Percentiles rank a stretch among this genome's conserved stretches.
These are phyloP conservation scores for Starmera amethionina DNA, from an alignment of 805 yeast species.

Conservation along the genomic window DNA sequence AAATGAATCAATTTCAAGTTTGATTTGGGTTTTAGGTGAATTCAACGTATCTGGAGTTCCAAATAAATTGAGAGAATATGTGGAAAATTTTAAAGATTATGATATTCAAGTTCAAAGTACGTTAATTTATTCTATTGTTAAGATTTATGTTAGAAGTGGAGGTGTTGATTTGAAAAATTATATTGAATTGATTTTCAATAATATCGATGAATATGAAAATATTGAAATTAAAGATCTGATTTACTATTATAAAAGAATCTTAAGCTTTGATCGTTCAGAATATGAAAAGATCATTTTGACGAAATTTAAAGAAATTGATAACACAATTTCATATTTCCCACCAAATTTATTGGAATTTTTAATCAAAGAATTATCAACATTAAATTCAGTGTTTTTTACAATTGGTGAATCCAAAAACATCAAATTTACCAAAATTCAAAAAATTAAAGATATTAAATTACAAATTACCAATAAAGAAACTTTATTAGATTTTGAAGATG, in stretches of 20 bases:
- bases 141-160: slow-evolving; percentile 37
- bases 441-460: slow-evolving; percentile 68
- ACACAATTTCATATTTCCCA: slow-evolving; percentile 65
- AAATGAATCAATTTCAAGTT: slow-evolving; percentile 40
- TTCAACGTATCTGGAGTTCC: slow-evolving; percentile 50
- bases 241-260: slow-evolving; percentile 68
- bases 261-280: slow-evolving; percentile 34
- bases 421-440: slow-evolving; percentile 34
- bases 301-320: slow-evolving; percentile 59
- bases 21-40: slow-evolving; percentile 66
- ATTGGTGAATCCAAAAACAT: slow-evolving; percentile 43
- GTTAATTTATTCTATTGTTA: slow-evolving; percentile 52
- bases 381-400: slow-evolving; percentile 84
- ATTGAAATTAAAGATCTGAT: slow-evolving; percentile 78
- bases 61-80: slow-evolving; percentile 33
- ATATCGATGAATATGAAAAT: slow-evolving; percentile 58
- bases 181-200: slow-evolving; percentile 52
- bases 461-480: slow-evolving; percentile 80
- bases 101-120: slow-evolving; percentile 54
- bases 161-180: slow-evolving; percentile 19
- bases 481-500: slow-evolving; percentile 77
- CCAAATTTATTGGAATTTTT: slow-evolving; percentile 59
- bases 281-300: slow-evolving; percentile 43
- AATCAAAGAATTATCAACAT: slow-evolving; percentile 66
- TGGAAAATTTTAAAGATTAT: slow-evolving; percentile 45